These are phyloP conservation scores for Pseudonitzschia delicatissima DNA, from an alignment of 108 stramenopile genomes.

Conservation along the genomic window DNA sequence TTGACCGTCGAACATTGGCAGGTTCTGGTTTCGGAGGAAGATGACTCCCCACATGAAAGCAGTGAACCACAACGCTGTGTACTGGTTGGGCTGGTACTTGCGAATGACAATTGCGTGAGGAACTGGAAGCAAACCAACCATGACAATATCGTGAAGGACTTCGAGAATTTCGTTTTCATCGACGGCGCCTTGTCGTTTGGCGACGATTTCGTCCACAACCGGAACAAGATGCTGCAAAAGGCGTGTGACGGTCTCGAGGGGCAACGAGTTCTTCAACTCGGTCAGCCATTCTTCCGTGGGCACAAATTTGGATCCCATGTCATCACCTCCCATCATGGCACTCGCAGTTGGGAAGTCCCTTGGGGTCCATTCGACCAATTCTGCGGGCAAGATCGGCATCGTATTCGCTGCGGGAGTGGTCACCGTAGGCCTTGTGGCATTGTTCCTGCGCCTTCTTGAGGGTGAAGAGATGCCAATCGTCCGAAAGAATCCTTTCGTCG, in stretches of 20 bases:
- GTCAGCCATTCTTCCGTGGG: slow-evolving; percentile 89
- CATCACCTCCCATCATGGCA: slow-evolving; percentile 34
- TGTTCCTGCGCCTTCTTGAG: slow-evolving; percentile 68
- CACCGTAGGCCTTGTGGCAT: slow-evolving; percentile 77
- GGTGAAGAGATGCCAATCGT: slow-evolving; percentile 70
- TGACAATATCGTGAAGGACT: slow-evolving; percentile 81
- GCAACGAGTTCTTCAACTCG: slow-evolving; percentile 81
- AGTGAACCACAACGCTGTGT: slow-evolving; percentile 97
- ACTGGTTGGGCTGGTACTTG: slow-evolving; percentile 96
- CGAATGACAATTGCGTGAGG: slow-evolving; percentile 98
- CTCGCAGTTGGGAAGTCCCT: slow-evolving; percentile 50
- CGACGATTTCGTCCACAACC: slow-evolving; percentile 87
- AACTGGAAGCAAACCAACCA: slow-evolving; percentile 94
- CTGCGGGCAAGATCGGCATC: slow-evolving; percentile 58
- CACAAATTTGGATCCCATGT: slow-evolving; percentile 52
- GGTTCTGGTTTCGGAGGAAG: slow-evolving; percentile 89
- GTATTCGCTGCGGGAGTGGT: slow-evolving; percentile 48
- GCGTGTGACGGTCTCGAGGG: slow-evolving; percentile 88
- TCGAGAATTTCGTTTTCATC: slow-evolving; percentile 90
- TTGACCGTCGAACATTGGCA: slow-evolving; percentile 95
- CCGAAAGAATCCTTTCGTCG: slow-evolving; percentile 83
- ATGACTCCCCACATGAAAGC: slow-evolving; percentile 99
- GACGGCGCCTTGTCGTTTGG: slow-evolving; percentile 63
- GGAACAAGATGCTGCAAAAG: slow-evolving; percentile 92
- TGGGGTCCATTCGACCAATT: slow-evolving; percentile 48